Conservation (phyloP, 2,329 filamentous ascomycete genomes). For the Cucurbitaria berberidis region DNA sequence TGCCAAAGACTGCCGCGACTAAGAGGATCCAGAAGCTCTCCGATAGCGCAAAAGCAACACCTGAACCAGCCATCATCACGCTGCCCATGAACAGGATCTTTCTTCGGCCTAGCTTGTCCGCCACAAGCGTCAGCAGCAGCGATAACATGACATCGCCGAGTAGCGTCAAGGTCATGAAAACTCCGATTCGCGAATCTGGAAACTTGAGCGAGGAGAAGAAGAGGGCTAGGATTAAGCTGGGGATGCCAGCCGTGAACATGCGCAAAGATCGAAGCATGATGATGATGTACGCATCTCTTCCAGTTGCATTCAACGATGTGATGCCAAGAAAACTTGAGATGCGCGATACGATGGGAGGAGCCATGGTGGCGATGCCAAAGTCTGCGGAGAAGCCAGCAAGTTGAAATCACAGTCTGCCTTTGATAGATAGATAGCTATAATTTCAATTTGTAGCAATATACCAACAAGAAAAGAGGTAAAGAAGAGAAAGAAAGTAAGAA, state of each 20-base stretch:
- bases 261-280: conserved; percentile 51
- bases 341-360: conserved; percentile 24
- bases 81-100: conserved; percentile 44
- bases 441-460: neutral
- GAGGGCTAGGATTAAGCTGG: conserved; percentile 46
- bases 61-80: conserved; percentile 46
- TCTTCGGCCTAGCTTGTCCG: conserved; percentile 46
- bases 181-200: conserved; percentile 45
- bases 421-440: neutral
- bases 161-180: conserved; percentile 51
- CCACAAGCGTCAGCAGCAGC: conserved; percentile 47
- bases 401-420: no score
- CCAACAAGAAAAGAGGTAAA: conserved; percentile 7
- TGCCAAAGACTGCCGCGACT: conserved; percentile 47
- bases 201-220: conserved; percentile 48
- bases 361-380: conserved; percentile 17
- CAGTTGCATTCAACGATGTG: conserved; percentile 39
- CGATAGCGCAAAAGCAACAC: conserved; percentile 43
- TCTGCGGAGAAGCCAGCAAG: neutral
- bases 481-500: conserved; percentile 13
- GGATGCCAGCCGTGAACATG: conserved; percentile 48
- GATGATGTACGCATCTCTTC: conserved; percentile 47
- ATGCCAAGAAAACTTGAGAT: conserved; percentile 40
- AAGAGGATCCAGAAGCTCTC: conserved; percentile 49
- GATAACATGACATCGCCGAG: conserved; percentile 48